These are phyloP conservation scores for Rubia tinctorum DNA, from an alignment of 305 asterid genomes.

Conservation along the genomic window DNA sequence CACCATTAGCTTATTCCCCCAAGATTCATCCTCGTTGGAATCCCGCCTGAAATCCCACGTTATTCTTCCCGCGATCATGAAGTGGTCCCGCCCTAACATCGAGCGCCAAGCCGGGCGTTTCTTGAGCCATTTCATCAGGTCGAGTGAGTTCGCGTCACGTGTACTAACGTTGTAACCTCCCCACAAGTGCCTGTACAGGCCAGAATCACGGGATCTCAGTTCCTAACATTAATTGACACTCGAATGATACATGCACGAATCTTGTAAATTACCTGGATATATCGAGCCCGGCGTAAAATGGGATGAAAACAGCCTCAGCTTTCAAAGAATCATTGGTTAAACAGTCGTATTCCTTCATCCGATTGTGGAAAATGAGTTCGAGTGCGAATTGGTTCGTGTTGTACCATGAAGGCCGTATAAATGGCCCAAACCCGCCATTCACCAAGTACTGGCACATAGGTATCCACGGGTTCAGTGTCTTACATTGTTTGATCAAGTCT, in stretches of 20 bases:
- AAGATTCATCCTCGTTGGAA: slow-evolving; percentile 32
- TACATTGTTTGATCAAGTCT: slow-evolving; percentile 55
- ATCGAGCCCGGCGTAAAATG: slow-evolving; percentile 80
- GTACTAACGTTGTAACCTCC: slow-evolving; percentile 20
- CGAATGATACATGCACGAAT: background rate
- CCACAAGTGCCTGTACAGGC: background rate
- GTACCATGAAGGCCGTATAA: slow-evolving; percentile 78
- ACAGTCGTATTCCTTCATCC: slow-evolving; percentile 75
- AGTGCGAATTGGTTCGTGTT: slow-evolving; percentile 68
- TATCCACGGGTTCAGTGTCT: slow-evolving; percentile 52
- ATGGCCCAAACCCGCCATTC: slow-evolving; percentile 65
- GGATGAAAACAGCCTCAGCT: slow-evolving; percentile 65
- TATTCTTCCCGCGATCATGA: slow-evolving; percentile 66
- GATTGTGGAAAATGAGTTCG: slow-evolving; percentile 63
- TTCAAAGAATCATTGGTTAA: slow-evolving; percentile 56
- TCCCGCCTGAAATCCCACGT: slow-evolving; percentile 78
- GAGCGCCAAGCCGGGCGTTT: slow-evolving; percentile 50
- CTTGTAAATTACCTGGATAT: slow-evolving; percentile 32
- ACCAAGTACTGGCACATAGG: slow-evolving; percentile 64
- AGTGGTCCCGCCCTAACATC: slow-evolving; percentile 75
- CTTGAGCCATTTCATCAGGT: slow-evolving; percentile 35
- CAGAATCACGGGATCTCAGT: background rate
- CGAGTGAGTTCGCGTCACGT: slow-evolving; percentile 44
- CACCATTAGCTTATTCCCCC: slow-evolving; percentile 81
- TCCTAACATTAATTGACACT: background rate